phyloP scores from a whole-genome alignment of 768 basidiomycete genomes.

The Gymnopilus dilepis region DNA sequence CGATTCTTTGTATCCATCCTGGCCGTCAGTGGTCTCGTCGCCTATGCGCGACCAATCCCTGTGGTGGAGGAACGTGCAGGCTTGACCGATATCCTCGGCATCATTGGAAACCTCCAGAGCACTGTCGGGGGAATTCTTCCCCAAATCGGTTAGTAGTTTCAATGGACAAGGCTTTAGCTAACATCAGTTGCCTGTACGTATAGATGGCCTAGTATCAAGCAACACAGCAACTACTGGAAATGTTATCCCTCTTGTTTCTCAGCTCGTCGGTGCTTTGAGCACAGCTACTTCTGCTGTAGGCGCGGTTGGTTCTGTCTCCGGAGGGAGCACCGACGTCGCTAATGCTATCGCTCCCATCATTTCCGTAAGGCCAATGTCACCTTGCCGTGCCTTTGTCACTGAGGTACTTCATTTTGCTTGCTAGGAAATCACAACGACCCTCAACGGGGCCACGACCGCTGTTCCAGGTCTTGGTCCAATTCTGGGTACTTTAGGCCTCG shows the following conservation, averaged over 20 bases:
- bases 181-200: neutral
- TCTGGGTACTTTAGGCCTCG: neutral
- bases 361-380: neutral
- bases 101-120: neutral
- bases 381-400: neutral
- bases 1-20: slow-evolving; percentile 5
- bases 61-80: slow-evolving; percentile 5
- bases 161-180: neutral
- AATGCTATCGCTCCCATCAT: slow-evolving; percentile 3
- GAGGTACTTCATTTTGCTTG: neutral
- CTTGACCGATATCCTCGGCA: neutral
- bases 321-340: neutral
- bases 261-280: neutral
- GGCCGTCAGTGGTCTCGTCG: slow-evolving; percentile 1
- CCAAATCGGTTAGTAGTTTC: neutral
- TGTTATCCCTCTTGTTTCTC: neutral
- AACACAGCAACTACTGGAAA: slow-evolving; percentile 2
- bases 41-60: neutral
- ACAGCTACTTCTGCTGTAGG: too few species aligned
- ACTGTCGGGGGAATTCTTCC: neutral
- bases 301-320: neutral
- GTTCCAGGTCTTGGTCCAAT: slow-evolving; percentile 2
- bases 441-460: neutral
- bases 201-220: neutral
- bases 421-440: slow-evolving; percentile 6